Percentiles rank a stretch among this genome's conserved stretches.
phyloP scores from a whole-genome alignment of 2,329 filamentous ascomycete genomes.

The Alternaria gansuensis region DNA sequence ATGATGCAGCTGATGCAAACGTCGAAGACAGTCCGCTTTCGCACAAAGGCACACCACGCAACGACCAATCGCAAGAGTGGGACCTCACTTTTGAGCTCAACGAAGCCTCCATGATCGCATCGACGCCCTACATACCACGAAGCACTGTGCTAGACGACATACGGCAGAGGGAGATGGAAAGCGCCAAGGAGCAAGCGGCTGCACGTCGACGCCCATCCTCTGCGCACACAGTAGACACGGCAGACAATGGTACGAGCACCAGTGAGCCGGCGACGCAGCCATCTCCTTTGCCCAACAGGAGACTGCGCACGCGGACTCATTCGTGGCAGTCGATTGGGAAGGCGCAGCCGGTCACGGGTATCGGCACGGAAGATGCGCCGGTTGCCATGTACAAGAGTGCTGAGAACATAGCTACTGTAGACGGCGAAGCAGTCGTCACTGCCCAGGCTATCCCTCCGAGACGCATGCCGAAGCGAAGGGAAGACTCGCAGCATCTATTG shows the following conservation, averaged over 20 bases:
- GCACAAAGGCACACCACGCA: constrained; percentile 45
- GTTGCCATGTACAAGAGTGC: constrained; percentile 47
- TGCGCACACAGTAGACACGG: constrained; percentile 16
- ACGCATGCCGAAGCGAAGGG: constrained; percentile 45
- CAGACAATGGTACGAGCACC: constrained; percentile 14
- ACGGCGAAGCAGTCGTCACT: constrained; percentile 38
- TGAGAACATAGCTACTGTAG: constrained; percentile 46
- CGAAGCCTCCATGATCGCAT: constrained; percentile 57
- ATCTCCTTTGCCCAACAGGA: constrained; percentile 21
- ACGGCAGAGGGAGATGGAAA: constrained; percentile 54
- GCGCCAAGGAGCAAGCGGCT: constrained; percentile 47
- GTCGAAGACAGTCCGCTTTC: constrained; percentile 57
- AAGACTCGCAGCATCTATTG: constrained; percentile 59
- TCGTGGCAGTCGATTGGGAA: constrained; percentile 46
- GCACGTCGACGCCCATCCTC: constrained; percentile 31
- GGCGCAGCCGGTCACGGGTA: constrained; percentile 38
- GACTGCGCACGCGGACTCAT: constrained; percentile 36
- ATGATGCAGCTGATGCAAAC: constrained; percentile 42
- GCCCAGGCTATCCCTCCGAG: constrained; percentile 36
- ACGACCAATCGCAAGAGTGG: constrained; percentile 39
- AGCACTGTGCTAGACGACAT: constrained; percentile 56
- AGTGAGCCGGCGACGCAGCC: constrained; percentile 17
- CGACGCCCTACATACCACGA: constrained; percentile 57
- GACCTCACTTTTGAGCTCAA: constrained; percentile 57
- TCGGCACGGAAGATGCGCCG: constrained; percentile 44